A percentile compares a stretch with the other conserved stretches of the same genome.
Conservation (phyloP, 1,284 basidiomycete species). For the Microbotryum saponariae region DNA sequence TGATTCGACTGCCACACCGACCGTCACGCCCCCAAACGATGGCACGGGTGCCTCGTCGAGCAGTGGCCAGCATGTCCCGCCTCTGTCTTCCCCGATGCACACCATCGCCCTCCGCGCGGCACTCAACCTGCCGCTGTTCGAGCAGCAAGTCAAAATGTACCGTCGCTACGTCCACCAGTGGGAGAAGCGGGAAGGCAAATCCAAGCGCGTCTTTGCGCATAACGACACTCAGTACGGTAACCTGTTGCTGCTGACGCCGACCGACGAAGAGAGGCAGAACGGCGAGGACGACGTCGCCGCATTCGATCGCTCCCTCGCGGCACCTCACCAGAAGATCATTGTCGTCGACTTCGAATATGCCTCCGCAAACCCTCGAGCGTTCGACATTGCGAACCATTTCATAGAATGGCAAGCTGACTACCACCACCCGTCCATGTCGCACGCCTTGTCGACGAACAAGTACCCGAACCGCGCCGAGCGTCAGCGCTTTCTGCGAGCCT, state of each 20-base stretch:
- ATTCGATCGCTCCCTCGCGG: constrained; percentile 18
- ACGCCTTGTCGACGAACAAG: constrained; percentile 61
- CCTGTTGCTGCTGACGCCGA: constrained; percentile 57
- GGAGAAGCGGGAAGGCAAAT: constrained; percentile 52
- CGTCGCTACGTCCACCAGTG: constrained; percentile 59
- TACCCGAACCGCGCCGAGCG: constrained; percentile 71
- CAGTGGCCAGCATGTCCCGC: constrained; percentile 6
- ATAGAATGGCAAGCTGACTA: constrained; percentile 92
- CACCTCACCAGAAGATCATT: constrained; percentile 56
- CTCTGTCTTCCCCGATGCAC: constrained; percentile 12
- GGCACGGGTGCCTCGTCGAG: neutral
- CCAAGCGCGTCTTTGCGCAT: constrained; percentile 60
- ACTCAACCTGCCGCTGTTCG: constrained; percentile 59
- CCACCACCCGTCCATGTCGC: constrained; percentile 55
- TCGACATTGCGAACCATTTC: constrained; percentile 93
- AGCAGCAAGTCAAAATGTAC: constrained; percentile 58
- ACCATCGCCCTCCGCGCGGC: constrained; percentile 36
- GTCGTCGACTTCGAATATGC: constrained; percentile 96
- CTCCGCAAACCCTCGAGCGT: constrained; percentile 75
- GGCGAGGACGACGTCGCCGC: constrained; percentile 22
- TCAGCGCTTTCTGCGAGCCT: constrained; percentile 72
- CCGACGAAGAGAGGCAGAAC: constrained; percentile 4
- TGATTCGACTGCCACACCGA: neutral
- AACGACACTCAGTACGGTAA: constrained; percentile 94
- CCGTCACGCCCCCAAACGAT: constrained; percentile 10